phyloP scores from a whole-genome alignment of 192 early-diverging fungal species.

The Backusella luteola region DNA sequence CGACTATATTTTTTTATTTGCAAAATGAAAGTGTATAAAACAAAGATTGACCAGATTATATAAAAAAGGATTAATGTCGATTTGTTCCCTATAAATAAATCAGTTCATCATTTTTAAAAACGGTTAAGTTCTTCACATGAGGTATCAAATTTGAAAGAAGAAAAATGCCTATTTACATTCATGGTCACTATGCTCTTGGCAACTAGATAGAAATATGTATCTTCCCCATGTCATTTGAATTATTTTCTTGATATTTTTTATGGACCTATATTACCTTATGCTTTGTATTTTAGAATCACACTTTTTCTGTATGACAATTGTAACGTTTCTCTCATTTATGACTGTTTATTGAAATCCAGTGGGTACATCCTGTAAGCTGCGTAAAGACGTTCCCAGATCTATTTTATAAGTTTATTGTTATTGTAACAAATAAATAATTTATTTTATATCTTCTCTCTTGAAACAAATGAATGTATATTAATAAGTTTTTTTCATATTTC shows the following conservation, averaged over 20 bases:
- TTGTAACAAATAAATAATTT: not conserved
- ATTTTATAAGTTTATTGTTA: not conserved
- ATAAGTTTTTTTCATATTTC: not conserved
- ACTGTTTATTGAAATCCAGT: constrained; percentile 1
- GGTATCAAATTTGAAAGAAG: not conserved
- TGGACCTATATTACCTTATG: not conserved
- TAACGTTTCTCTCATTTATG: constrained; percentile 5
- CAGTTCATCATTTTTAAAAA: not conserved
- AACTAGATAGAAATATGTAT: not conserved
- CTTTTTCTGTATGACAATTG: not conserved
- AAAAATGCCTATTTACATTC: not conserved
- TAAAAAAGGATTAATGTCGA: not conserved
- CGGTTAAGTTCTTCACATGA: not conserved
- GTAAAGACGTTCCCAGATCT: not conserved
- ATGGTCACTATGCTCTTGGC: not conserved
- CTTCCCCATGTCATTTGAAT: not conserved
- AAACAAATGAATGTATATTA: not conserved
- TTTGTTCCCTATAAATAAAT: not conserved
- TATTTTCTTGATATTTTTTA: not conserved
- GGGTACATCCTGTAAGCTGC: not conserved
- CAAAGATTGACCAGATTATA: not conserved
- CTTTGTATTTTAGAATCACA: not conserved
- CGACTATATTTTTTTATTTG: not conserved
- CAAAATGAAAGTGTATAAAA: not conserved
- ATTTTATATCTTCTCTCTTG: not conserved